Evolutionary conservation across 768 basidiomycete genomes (phyloP), one percentile per base, ranked within the genome.

Genomic region (Rhodotorula babjevae): DNA sequence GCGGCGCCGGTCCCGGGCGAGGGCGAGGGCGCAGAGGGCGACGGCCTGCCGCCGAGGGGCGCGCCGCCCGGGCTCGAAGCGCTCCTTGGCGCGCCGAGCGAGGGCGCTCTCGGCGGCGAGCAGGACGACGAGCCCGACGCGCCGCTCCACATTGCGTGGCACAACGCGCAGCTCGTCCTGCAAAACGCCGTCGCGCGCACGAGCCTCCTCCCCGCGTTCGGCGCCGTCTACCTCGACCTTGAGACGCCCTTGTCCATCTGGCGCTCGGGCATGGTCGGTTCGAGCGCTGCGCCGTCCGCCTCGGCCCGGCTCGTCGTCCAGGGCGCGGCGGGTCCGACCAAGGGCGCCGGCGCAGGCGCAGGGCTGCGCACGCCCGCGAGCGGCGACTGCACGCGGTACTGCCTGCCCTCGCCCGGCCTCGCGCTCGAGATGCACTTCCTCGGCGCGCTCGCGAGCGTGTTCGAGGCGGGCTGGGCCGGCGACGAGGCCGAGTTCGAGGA

Each of bases 161-260:
- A 75, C 76, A 79, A 78, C 63, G 66, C 77, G 29, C 78, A 79
- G 49, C 63, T 74, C 60, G 49, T 71, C 44, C 27, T 79, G 36
- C 76, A 78, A 57, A 77, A 78, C 67, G 62, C 64, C 49, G 31
- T 76, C 60, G 42, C 65, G 18, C 68, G 77, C 7, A 33, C 31
- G 6, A 6, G 12, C 21, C 25, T 79, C 58, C 59, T 71, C 0
- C 76, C 77, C 0, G 25, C n/a, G 3, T 63, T 77, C 29, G 77
- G 78, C 6, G 63, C 77, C 29, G 40, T 68, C 16, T 79, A 46
- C 66, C 71, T 79, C 60, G 76, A 78, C 69, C 61, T 78, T 49
- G 78, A 79, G 33, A 66, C 69, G 18, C 58, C 72, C 6, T 68
- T 76, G 42, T 63, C 63, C 33, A 36, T 77, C 46, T 78, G 77